Percentiles rank a stretch among this genome's conserved stretches.
phyloP scores from a whole-genome alignment of 768 basidiomycete species.

The Rhodotorula diobovata region DNA sequence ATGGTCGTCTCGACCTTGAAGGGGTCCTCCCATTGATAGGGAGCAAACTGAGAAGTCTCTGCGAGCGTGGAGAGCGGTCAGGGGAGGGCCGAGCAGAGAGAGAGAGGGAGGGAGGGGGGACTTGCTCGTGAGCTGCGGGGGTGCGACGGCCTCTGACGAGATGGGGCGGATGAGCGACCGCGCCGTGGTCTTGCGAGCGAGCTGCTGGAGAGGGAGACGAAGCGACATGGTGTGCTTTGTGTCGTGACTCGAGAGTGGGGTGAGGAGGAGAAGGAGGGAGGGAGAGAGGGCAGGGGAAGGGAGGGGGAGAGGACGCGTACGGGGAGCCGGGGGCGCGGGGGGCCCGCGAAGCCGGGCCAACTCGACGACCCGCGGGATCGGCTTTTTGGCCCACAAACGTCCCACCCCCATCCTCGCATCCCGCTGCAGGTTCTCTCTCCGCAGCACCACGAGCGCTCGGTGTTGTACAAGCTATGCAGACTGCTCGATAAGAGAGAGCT shows the following conservation, averaged over 20 bases:
- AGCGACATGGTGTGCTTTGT: not conserved
- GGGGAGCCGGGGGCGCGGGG: no score
- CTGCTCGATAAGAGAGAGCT: no score
- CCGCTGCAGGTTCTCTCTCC: no score
- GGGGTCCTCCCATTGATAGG: slow-evolving; percentile 60
- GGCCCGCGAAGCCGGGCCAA: no score
- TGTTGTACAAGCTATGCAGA: no score
- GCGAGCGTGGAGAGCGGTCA: not conserved
- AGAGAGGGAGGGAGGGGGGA: not conserved
- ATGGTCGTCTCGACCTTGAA: slow-evolving; percentile 71
- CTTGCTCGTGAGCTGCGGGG: slow-evolving; percentile 21
- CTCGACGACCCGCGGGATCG: no score
- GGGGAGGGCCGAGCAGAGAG: not conserved
- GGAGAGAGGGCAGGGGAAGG: not conserved
- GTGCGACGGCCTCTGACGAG: slow-evolving; percentile 18
- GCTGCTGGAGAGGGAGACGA: not conserved
- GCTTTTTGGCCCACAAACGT: no score
- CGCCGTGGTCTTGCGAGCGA: not conserved
- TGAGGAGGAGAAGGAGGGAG: not conserved
- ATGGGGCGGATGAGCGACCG: not conserved
- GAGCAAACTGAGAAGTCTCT: slow-evolving; percentile 42
- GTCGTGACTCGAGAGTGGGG: not conserved
- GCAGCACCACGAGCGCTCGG: no score
- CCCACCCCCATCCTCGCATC: no score
- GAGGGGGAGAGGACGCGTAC: no score